Evolutionary conservation across 1,284 basidiomycete species (phyloP), one percentile per base, ranked within the genome.

Genomic region (Coniferiporia weirii): DNA sequence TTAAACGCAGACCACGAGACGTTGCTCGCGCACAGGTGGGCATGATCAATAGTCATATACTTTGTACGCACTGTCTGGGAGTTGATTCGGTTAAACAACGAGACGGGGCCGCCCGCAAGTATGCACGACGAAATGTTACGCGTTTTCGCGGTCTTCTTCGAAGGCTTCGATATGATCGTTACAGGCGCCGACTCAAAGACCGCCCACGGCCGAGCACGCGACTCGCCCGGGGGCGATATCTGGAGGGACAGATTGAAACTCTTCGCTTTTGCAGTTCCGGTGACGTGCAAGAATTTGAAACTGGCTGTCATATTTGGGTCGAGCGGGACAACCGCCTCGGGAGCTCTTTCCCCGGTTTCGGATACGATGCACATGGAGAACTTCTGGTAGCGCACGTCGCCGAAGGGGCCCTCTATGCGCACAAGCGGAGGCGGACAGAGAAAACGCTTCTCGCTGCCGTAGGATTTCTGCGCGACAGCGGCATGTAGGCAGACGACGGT

Each of bases 11-110:
- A 93, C 93, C 93, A 95, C 44, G 88, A 82, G 60, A 88, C 78
- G 71, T 91, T 92, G 72, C 91, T 93, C 20, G 92, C 93, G 71
- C 87, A 91, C 54, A 95, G 78, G 71, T 90, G 84, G 64, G 82
- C 84, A 70, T 89, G 84, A 67, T 95, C 91, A 69, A 93, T 89
- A 58, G 89, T 91, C 88, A 97, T 93, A 72, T 95, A 98, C 76
- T 97, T 97, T 55, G 95, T 98, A 65, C 95, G 87, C 61, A 96
- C 94, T 22, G 94, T 96, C 76, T 98, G 95, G 12, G 91, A 93
- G 74, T 98, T 95, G 79, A 98, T 93, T 68, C 95, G 90, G 71
- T 95, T 95, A 81, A 95, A 96, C 53, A 98, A 81, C 58, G 93
- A 93, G 53, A 98, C 91, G n/a, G 93, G 87, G 19, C 93, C 91